Conservation (phyloP, 108 stramenopile species). For the Pelagomonas calceolata region DNA sequence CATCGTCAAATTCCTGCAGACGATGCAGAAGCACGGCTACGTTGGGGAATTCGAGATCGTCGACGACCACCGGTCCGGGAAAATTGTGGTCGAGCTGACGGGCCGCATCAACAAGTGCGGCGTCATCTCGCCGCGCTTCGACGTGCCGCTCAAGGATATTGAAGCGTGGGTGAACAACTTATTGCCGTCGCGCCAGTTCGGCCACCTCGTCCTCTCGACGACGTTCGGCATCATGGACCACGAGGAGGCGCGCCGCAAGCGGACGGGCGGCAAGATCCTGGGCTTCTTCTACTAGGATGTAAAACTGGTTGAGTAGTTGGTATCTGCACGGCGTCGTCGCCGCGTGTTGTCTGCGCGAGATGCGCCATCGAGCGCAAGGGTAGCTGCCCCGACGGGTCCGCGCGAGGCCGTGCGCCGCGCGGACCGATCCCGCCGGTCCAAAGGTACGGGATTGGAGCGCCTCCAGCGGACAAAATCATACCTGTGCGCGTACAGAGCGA, state of each 20-base stretch:
- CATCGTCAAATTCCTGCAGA: conserved; percentile 96
- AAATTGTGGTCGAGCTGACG: conserved; percentile 94
- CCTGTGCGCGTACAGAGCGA: no score
- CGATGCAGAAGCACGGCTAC: conserved; percentile 99
- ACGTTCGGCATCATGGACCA: conserved; percentile 99
- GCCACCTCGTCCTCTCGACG: conserved; percentile 92
- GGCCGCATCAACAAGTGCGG: conserved; percentile 99
- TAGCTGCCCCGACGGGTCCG: no score
- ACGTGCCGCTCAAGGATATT: conserved; percentile 71
- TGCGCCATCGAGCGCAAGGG: no score
- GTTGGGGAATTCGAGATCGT: conserved; percentile 99
- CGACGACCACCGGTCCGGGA: conserved; percentile 97
- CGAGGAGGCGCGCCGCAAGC: conserved; percentile 98
- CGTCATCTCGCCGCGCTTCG: conserved; percentile 96
- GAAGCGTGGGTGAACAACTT: conserved; percentile 98
- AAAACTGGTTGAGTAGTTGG: not conserved
- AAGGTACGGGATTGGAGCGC: no score
- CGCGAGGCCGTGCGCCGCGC: no score
- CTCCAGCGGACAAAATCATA: no score
- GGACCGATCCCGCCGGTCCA: no score
- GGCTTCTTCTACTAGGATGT: conserved; percentile 98
- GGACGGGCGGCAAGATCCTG: conserved; percentile 98
- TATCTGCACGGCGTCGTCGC: no score
- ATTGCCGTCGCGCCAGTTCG: conserved; percentile 95
- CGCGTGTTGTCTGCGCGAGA: no score